These are phyloP conservation scores for Tylopilus rubrobrunneus DNA, from an alignment of 768 basidiomycete genomes.

Conservation along the genomic window DNA sequence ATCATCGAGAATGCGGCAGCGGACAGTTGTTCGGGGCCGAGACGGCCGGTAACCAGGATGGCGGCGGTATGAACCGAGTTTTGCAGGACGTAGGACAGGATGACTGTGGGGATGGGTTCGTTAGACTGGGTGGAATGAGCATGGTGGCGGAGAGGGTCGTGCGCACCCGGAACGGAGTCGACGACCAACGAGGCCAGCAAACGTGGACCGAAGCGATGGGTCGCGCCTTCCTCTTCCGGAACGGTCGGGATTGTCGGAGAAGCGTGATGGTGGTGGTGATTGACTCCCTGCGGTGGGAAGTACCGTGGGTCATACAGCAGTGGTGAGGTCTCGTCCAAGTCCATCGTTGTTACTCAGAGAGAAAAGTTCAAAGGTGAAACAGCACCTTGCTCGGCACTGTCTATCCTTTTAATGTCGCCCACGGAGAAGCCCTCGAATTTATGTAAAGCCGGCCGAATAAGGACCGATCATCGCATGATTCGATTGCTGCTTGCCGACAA, in stretches of 20 bases:
- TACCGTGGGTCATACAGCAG: slow-evolving; percentile 22
- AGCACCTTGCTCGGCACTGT: neutral
- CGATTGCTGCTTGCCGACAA: neutral
- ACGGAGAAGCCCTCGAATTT: too few relatives aligned
- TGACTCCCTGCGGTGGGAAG: slow-evolving; percentile 5
- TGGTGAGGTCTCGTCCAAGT: slow-evolving; percentile 29
- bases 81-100: slow-evolving; percentile 67
- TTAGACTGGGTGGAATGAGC: neutral
- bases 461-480: too few relatives aligned
- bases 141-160: neutral
- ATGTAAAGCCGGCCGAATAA: too few relatives aligned
- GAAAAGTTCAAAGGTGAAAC: slow-evolving; percentile 2
- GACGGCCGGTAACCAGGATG: slow-evolving; percentile 58
- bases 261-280: neutral
- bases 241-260: slow-evolving; percentile 13
- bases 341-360: slow-evolving; percentile 12
- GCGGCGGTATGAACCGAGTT: slow-evolving; percentile 70
- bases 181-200: slow-evolving; percentile 47
- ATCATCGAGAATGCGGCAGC: slow-evolving; percentile 71
- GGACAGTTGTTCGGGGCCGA: slow-evolving; percentile 68
- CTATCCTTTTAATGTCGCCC: slow-evolving; percentile 14
- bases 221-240: slow-evolving; percentile 29
- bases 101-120: slow-evolving; percentile 39
- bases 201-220: slow-evolving; percentile 19
- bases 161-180: slow-evolving; percentile 57